phyloP scores from a whole-genome alignment of 768 basidiomycete genomes.

The Naganishia vishniacii region DNA sequence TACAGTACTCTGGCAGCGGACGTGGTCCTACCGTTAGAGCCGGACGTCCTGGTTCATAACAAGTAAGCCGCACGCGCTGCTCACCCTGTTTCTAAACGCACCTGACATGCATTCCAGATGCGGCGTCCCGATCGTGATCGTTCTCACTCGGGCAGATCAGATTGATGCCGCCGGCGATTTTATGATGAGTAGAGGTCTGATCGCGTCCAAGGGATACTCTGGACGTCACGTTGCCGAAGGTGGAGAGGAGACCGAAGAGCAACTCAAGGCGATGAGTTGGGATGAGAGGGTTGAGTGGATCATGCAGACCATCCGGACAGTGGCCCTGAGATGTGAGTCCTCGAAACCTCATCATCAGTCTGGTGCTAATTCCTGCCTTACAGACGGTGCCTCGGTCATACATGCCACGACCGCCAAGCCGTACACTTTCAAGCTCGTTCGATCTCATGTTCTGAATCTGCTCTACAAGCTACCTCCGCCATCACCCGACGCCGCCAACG shows the following conservation, averaged over 20 bases:
- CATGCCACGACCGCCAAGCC: slow-evolving; percentile 77
- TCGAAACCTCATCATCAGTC: background rate
- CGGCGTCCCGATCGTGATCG: slow-evolving; percentile 80
- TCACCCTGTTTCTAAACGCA: background rate
- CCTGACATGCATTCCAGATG: slow-evolving; percentile 20
- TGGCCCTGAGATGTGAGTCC: slow-evolving; percentile 84
- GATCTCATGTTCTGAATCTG: slow-evolving; percentile 76
- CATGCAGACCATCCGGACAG: slow-evolving; percentile 88
- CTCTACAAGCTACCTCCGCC: slow-evolving; percentile 69
- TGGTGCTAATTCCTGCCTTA: background rate
- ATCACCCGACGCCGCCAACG: slow-evolving; percentile 40
- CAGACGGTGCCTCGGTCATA: slow-evolving; percentile 87
- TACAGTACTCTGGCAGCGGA: slow-evolving; percentile 44
- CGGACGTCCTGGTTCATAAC: slow-evolving; percentile 82
- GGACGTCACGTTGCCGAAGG: slow-evolving; percentile 57
- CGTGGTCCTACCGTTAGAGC: slow-evolving; percentile 73
- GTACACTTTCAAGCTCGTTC: slow-evolving; percentile 64
- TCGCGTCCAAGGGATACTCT: slow-evolving; percentile 69
- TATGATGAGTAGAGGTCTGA: slow-evolving; percentile 81
- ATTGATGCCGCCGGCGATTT: slow-evolving; percentile 73
- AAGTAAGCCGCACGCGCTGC: no score
- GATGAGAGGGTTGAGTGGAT: slow-evolving; percentile 92
- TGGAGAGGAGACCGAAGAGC: slow-evolving; percentile 28
- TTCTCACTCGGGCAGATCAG: slow-evolving; percentile 85
- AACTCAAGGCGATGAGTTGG: slow-evolving; percentile 48